These are phyloP conservation scores for Talinum fruticosum DNA, from an alignment of 148 eudicot species.

Conservation along the genomic window DNA sequence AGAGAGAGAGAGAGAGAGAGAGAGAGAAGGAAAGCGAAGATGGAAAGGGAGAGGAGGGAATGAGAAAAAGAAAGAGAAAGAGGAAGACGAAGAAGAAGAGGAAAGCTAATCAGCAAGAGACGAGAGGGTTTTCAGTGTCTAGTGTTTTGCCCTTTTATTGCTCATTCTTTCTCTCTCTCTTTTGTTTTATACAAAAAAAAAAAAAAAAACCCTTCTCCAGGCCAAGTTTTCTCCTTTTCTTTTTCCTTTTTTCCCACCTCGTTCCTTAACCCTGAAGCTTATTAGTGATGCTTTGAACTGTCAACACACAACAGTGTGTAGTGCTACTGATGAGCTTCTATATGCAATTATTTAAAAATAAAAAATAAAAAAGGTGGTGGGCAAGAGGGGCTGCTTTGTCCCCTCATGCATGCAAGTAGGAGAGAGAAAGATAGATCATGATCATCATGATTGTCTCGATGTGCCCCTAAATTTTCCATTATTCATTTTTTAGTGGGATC, in stretches of 20 bases:
- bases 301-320: conserved; percentile 17
- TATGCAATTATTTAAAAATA: conserved; percentile 7
- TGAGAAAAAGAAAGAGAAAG: conserved; percentile 2
- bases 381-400: conserved; percentile 19
- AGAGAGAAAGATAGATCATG: conserved; percentile 21
- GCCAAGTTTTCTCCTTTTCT: conserved; percentile 11
- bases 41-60: conserved; percentile 29
- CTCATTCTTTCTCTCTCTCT: conserved; percentile 1
- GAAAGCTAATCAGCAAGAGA: conserved; percentile 24
- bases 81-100: not conserved
- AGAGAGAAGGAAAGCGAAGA: conserved; percentile 22
- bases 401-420: conserved; percentile 49
- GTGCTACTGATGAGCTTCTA: conserved; percentile 14
- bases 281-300: conserved; percentile 39
- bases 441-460: conserved; percentile 28
- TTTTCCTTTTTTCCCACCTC: conserved; percentile 9
- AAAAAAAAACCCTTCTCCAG: too few relatives aligned
- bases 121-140: conserved; percentile 26
- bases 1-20: conserved; percentile 8
- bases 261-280: conserved; percentile 37
- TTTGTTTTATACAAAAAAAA: conserved; percentile 30
- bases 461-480: conserved; percentile 30
- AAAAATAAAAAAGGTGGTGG: conserved; percentile 19
- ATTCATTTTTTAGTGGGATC: conserved; percentile 23
- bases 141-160: conserved; percentile 20